A percentile compares a stretch with the other conserved stretches of the same genome.
Evolutionary conservation across 129 eudicot species (phyloP).

Genomic region (Kitagawia praeruptora): DNA sequence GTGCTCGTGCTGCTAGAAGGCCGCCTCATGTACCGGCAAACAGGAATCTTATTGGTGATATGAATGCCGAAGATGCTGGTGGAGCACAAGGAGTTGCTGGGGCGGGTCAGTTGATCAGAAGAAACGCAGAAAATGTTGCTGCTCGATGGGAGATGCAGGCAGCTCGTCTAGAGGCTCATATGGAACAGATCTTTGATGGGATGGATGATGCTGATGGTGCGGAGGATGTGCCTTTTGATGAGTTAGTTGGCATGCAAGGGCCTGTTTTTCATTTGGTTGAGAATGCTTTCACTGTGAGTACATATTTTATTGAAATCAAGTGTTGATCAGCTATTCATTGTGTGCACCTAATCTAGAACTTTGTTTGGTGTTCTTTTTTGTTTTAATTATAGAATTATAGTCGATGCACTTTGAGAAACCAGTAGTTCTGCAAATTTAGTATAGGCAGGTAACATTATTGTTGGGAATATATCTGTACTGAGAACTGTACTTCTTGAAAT

Average conservation of each 20-base stretch:
- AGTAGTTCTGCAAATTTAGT: background rate
- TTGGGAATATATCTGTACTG: background rate
- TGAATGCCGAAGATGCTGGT: slow-evolving; percentile 67
- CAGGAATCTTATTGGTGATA: slow-evolving; percentile 58
- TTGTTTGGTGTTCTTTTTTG: background rate
- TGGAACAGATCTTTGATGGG: slow-evolving; percentile 97
- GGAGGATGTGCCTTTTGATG: slow-evolving; percentile 96
- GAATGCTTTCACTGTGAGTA: slow-evolving; percentile 94
- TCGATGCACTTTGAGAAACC: background rate
- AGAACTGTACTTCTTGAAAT: background rate
- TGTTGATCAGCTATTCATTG: background rate
- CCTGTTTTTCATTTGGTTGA: slow-evolving; percentile 95
- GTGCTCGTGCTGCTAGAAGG: slow-evolving; percentile 85
- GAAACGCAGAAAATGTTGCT: slow-evolving; percentile 95
- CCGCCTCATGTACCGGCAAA: slow-evolving; percentile 59
- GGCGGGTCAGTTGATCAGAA: slow-evolving; percentile 85
- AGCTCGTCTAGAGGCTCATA: slow-evolving; percentile 95
- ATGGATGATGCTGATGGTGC: slow-evolving; percentile 98
- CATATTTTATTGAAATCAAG: background rate
- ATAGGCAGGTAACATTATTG: background rate
- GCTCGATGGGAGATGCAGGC: slow-evolving; percentile 98
- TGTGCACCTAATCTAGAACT: background rate
- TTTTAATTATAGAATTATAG: background rate
- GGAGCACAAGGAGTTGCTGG: slow-evolving; percentile 85
- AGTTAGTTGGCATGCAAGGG: slow-evolving; percentile 96